A percentile compares a stretch with the other conserved stretches of the same genome.
Evolutionary conservation across 352 stramenopile species (phyloP).

Genomic region (Phytophthora pistaciae): DNA sequence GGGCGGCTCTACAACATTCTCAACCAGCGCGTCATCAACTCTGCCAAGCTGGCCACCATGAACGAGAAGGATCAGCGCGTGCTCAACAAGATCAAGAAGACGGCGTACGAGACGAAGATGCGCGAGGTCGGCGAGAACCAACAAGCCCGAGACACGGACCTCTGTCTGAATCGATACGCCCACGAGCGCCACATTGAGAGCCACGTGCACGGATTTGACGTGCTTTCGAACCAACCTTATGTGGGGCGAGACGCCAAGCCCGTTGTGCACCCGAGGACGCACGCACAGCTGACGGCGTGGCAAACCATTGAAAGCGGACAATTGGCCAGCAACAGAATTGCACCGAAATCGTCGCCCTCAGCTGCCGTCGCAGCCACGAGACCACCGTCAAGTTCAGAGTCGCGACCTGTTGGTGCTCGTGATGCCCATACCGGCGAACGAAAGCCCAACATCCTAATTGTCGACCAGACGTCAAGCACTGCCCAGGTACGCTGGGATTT

Average conservation of each 20-base stretch:
- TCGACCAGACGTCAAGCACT: conserved; percentile 16
- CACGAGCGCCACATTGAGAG: conserved; percentile 65
- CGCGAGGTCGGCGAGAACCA: conserved; percentile 44
- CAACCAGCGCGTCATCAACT: conserved; percentile 71
- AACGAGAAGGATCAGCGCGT: conserved; percentile 53
- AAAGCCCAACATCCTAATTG: conserved; percentile 46
- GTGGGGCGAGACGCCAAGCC: conserved; percentile 57
- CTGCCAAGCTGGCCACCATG: conserved; percentile 45
- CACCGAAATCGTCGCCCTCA: conserved; percentile 9
- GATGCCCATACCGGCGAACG: neutral
- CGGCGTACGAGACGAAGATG: conserved; percentile 64
- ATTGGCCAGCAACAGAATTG: conserved; percentile 39
- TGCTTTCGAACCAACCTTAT: conserved; percentile 71
- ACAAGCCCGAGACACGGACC: conserved; percentile 46
- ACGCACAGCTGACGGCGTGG: conserved; percentile 53
- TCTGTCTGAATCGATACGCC: conserved; percentile 71
- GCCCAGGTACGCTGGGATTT: conserved; percentile 6
- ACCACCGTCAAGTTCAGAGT: conserved; percentile 7
- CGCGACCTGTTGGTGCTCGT: neutral
- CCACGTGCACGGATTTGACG: conserved; percentile 71
- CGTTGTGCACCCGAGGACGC: conserved; percentile 53
- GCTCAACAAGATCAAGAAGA: conserved; percentile 75
- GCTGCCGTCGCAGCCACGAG: neutral
- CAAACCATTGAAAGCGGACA: conserved; percentile 57
- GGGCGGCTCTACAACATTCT: conserved; percentile 84